Evolutionary conservation across 2,329 filamentous ascomycete species (phyloP), one percentile per base, ranked within the genome.

Genomic region (Hypoxylon sp.): DNA sequence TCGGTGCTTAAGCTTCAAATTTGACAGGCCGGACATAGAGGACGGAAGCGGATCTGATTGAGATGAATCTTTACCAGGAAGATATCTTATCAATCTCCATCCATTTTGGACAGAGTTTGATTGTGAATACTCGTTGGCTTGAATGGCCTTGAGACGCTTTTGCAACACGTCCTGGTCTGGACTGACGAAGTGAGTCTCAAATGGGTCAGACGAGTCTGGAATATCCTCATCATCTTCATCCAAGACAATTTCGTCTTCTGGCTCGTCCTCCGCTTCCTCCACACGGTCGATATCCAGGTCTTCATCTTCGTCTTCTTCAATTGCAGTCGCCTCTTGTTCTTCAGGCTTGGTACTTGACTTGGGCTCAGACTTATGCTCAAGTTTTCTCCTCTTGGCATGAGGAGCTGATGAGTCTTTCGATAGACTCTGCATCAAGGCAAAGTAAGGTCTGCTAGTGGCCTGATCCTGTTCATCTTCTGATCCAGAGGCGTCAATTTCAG

Each of bases 101-200:
- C 82, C 75, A 14, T 84, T 81, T 20, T 82, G 68, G 40, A 81
- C 73, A 1, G 77, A 73, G 65, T 86, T 84, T 51, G 81, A 82
- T 4, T 80, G 82, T 2, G 79, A 72, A 83, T 87, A 90, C 22
- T 84, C 77, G 12, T 81, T 80, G 4, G 80, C 78, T 63, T 86
- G 78, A 24, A 85, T 78, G 0, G 82, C 81, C 56, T 82, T 80
- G 6, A 90, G 73, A n/a, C 80, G 85, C 70, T 80, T 79, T 1
- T 84, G 80, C 6, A 93, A 79, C 42, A 85, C 78, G 4, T 84
- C 82, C 50, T 91, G 86, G 46, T 94, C 85, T 0, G 89, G 87
- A 42, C 83, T 83, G 32, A 88, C 87, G 75, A 96, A 97, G 78
- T 97, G 95, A 6, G 82, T 80, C 68, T 96, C 91, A 73, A 96